Conservation (phyloP, 2,329 filamentous ascomycete species). For the Cladosporium austrohemisphaericum region DNA sequence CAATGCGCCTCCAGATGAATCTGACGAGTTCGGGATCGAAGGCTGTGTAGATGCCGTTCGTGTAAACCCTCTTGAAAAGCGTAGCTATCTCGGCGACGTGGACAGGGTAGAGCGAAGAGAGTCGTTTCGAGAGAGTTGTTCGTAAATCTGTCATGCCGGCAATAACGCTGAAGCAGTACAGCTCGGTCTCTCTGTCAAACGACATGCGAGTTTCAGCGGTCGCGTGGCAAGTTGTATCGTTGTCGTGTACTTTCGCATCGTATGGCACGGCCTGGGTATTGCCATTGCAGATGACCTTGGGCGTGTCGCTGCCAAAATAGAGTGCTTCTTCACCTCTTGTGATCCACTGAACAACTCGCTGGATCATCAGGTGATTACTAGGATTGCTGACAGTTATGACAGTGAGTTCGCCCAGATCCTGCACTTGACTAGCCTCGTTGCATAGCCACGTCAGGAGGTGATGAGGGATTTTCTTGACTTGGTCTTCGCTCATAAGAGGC, state of each 20-base stretch:
- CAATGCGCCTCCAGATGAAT: background rate
- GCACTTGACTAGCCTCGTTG: background rate
- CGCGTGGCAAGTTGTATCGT: too few relatives aligned
- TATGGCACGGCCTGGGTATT: background rate
- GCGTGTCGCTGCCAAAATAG: background rate
- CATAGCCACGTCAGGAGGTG: background rate
- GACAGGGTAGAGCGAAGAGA: background rate
- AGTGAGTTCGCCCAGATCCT: background rate
- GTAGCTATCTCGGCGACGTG: background rate
- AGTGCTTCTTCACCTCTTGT: background rate
- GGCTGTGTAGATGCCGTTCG: background rate
- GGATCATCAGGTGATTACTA: background rate
- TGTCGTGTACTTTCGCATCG: background rate
- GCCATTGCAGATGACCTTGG: background rate
- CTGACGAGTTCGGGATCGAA: background rate
- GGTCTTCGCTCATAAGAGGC: background rate
- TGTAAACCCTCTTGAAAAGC: background rate
- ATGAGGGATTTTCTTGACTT: background rate
- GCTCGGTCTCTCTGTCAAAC: background rate
- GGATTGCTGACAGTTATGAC: background rate
- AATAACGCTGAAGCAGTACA: background rate
- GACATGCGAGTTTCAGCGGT: background rate
- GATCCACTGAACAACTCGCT: background rate
- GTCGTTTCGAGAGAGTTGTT: background rate
- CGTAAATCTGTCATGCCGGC: background rate